These are phyloP conservation scores for Phialocephala sp. DNA, from an alignment of 2,329 filamentous ascomycete genomes.

Conservation along the genomic window DNA sequence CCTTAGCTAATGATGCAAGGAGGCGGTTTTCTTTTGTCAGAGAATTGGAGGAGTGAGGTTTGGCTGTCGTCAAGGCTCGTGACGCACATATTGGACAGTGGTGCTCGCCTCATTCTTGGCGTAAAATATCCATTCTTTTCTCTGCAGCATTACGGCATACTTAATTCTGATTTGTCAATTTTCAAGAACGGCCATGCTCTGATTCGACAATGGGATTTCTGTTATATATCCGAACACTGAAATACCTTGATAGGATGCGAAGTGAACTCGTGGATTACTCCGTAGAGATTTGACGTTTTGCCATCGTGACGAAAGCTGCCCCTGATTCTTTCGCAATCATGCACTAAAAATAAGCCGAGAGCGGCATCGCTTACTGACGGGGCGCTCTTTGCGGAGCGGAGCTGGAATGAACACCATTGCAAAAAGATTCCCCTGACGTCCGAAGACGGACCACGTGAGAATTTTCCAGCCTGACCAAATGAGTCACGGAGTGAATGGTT, in stretches of 20 bases:
- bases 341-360: constrained; percentile 6
- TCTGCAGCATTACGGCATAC: neutral
- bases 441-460: constrained; percentile 8
- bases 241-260: constrained; percentile 4
- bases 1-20: neutral
- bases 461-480: neutral
- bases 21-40: constrained; percentile 8
- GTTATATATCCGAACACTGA: neutral
- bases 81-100: neutral
- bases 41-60: neutral
- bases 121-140: neutral
- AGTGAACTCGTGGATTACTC: neutral
- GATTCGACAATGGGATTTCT: constrained; percentile 7
- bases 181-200: neutral
- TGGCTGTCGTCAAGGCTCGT: neutral
- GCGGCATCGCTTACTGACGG: constrained; percentile 1
- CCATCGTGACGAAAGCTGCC: constrained; percentile 5
- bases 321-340: neutral
- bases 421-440: neutral
- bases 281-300: neutral
- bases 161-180: neutral
- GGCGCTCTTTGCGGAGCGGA: neutral
- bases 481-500: neutral
- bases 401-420: neutral
- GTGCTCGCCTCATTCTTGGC: neutral